These are phyloP conservation scores for Hanseniaspora clermontiae DNA, from an alignment of 805 yeast genomes.

Conservation along the genomic window DNA sequence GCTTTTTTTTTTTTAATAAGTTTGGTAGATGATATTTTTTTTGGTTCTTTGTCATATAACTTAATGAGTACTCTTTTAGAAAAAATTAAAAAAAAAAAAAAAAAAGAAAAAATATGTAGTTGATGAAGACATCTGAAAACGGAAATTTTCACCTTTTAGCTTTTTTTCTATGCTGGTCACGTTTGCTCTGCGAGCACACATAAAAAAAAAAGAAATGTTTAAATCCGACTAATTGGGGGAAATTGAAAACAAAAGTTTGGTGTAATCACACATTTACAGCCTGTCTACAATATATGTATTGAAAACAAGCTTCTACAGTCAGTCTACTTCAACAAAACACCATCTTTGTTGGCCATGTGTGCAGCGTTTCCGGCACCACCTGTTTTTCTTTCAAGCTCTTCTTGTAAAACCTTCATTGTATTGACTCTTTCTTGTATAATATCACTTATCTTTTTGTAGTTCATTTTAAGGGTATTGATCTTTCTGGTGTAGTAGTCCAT, in stretches of 20 bases:
- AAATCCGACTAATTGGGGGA: too few relatives aligned
- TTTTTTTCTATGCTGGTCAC: background rate
- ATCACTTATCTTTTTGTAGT: conserved; percentile 57
- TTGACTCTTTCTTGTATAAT: conserved; percentile 50
- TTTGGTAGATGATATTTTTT: background rate
- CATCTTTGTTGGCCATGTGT: conserved; percentile 25
- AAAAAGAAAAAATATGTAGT: background rate
- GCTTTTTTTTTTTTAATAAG: background rate
- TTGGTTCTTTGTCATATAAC: background rate
- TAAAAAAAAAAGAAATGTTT: background rate
- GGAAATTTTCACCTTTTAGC: background rate
- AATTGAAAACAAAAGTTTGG: too few relatives aligned
- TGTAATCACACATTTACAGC: too few relatives aligned
- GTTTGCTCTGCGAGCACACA: too few relatives aligned
- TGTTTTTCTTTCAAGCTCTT: conserved; percentile 3
- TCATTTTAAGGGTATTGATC: conserved; percentile 56
- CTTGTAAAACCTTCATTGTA: conserved; percentile 34
- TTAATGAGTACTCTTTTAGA: background rate
- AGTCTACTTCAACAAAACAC: conserved; percentile 17
- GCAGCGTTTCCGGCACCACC: conserved; percentile 15
- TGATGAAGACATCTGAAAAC: background rate
- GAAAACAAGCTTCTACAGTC: conserved; percentile 23
- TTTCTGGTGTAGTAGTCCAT: conserved; percentile 59
- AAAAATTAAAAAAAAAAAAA: background rate
- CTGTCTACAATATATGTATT: background rate